phyloP scores from a whole-genome alignment of 2,329 filamentous ascomycete genomes.

The Phoma sp. region DNA sequence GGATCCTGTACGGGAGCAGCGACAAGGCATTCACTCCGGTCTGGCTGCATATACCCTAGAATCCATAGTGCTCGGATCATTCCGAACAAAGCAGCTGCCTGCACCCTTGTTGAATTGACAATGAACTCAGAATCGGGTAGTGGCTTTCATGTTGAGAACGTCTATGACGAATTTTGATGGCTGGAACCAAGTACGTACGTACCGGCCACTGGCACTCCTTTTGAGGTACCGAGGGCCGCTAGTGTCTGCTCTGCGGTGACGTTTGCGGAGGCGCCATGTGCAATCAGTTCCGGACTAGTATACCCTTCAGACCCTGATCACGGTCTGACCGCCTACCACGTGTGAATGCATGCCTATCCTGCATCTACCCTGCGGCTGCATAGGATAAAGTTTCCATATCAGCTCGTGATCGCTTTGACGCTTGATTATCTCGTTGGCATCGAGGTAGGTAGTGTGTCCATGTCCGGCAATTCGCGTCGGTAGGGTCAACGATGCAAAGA shows the following conservation, averaged over 20 bases:
- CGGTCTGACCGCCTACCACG: conserved; percentile 11
- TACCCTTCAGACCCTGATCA: conserved; percentile 6
- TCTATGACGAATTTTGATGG: conserved; percentile 3
- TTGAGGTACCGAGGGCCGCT: conserved; percentile 1
- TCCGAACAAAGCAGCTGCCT: conserved; percentile 7
- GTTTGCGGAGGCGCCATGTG: conserved; percentile 17
- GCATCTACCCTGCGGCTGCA: neutral
- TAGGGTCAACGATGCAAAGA: conserved; percentile 5
- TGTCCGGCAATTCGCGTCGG: conserved; percentile 3
- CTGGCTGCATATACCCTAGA: neutral
- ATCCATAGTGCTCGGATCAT: conserved; percentile 5
- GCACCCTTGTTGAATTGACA: neutral
- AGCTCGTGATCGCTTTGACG: neutral
- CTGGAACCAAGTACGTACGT: neutral
- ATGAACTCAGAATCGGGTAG: neutral
- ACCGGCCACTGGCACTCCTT: too few species aligned
- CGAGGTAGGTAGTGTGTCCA: neutral
- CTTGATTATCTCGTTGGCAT: neutral
- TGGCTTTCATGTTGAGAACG: conserved; percentile 2
- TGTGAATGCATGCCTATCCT: neutral
- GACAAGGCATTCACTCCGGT: conserved; percentile 3
- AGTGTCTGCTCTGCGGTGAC: neutral
- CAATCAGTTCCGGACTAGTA: conserved; percentile 2
- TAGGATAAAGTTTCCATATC: neutral
- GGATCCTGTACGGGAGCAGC: conserved; percentile 11